phyloP scores from a whole-genome alignment of 23 red algal genomes.

The Gracilaria vermiculophylla region DNA sequence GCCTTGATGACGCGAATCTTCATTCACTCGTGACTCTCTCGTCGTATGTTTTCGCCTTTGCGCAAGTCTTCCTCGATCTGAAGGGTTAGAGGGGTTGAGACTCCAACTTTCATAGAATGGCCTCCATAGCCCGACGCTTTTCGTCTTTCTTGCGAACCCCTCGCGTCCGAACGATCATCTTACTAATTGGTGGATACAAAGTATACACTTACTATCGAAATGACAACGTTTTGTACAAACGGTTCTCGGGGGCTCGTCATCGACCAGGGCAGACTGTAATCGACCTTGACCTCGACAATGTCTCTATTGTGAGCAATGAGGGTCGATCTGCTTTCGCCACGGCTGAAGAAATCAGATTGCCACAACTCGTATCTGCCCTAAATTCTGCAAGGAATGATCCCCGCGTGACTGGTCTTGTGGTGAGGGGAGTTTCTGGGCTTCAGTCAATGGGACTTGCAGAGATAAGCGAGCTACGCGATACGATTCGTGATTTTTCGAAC shows the following conservation, averaged over 20 bases:
- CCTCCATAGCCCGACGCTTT: slow-evolving; percentile 13
- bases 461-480: slow-evolving; percentile 51
- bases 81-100: background rate
- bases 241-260: slow-evolving; percentile 24
- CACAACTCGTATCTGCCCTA: slow-evolving; percentile 53
- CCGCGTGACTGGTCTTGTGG: slow-evolving; percentile 66
- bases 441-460: slow-evolving; percentile 54
- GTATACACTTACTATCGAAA: slow-evolving; percentile 22
- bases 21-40: too few species aligned
- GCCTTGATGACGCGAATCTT: too few species aligned
- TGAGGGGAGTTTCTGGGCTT: slow-evolving; percentile 54
- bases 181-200: slow-evolving; percentile 57
- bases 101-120: background rate
- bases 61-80: background rate
- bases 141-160: slow-evolving; percentile 31
- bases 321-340: slow-evolving; percentile 9
- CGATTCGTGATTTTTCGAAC: slow-evolving; percentile 49
- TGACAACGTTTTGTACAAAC: slow-evolving; percentile 56
- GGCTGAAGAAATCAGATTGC: slow-evolving; percentile 56
- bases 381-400: slow-evolving; percentile 61
- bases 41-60: too few species aligned
- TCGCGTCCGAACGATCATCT: slow-evolving; percentile 31
- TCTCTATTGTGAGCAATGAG: slow-evolving; percentile 50
- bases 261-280: slow-evolving; percentile 59
- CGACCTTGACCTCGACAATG: slow-evolving; percentile 60